Evolutionary conservation across 331 rosid genomes (phyloP), one percentile per base, ranked within the genome.

Genomic region (Stylosanthes scabra): DNA sequence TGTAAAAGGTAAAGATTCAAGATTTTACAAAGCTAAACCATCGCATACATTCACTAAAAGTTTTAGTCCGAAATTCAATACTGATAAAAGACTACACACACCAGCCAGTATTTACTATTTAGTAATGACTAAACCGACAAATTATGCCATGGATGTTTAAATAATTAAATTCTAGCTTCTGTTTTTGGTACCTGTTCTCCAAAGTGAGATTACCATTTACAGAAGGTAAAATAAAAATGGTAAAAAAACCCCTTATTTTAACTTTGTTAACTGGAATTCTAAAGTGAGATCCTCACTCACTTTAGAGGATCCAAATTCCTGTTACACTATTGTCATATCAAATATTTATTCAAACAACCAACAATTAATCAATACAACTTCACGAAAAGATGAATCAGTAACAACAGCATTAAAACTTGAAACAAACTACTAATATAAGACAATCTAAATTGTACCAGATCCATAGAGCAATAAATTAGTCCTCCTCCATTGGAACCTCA

Each of bases 401-500:
- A 57, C 50, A 66, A 56, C 15, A 63, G 16, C 11, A 14, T 41
- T 54, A 63, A 45, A 71, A 12, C 50, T 59, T 14, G 46, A 44
- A 73, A 74, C 52, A 11, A 37, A 78, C 29, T 6, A 5, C 64
- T 44, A 51, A 34, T 72, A 37, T 40, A 74, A 59, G 3, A 54
- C 46, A 72, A 50, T 46, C 25, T 45, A 59, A 45, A n/a, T 27
- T 72, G 41, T 50, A 49, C 63, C 52, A 59, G 79, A 63, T 59
- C 45, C 85, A 82, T 86, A 83, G 88, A 86, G 4, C 52, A n/a
- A 14, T 47, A 64, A 58, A 75, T 78, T 71, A 93, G 78, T 80
- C 84, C 65, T 87, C 89, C 70, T 94, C 99, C 99, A 94, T 94
- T 13, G 97, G 97, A 62, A 94, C 95, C 6, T 84, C 89, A 66